phyloP scores from a whole-genome alignment of 116 monocot genomes.

The Posidonia oceanica region DNA sequence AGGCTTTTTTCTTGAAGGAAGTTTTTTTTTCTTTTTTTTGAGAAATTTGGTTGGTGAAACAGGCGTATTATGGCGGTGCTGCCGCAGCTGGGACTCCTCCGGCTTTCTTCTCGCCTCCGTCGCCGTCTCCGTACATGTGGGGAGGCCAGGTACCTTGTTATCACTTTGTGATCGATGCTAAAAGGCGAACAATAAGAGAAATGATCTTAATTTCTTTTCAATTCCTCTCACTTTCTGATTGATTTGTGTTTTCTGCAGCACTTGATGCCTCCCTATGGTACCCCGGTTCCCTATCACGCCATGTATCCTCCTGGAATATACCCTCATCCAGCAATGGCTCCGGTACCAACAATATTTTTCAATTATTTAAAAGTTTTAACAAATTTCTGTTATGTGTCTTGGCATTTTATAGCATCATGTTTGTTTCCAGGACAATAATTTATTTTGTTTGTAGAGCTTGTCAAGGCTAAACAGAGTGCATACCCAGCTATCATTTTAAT shows the following conservation, averaged over 20 bases:
- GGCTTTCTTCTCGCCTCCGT: slow-evolving; percentile 10
- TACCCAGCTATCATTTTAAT: too few species aligned
- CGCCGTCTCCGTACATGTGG: slow-evolving; percentile 15
- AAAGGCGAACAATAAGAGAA: background rate
- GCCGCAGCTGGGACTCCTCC: slow-evolving; percentile 12
- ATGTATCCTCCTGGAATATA: slow-evolving; percentile 16
- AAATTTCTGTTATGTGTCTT: background rate
- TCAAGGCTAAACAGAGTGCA: too few species aligned
- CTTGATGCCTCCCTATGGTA: slow-evolving; percentile 12
- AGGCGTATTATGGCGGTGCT: slow-evolving; percentile 17
- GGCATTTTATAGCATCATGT: background rate
- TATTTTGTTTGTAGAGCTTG: background rate
- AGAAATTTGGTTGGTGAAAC: background rate
- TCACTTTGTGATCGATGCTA: background rate
- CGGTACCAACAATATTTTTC: background rate
- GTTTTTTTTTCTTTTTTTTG: background rate
- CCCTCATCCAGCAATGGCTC: slow-evolving; percentile 8
- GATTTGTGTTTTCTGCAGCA: slow-evolving; percentile 7
- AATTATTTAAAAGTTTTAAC: background rate
- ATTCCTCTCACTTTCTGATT: background rate
- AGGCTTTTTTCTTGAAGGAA: background rate
- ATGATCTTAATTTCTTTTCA: background rate
- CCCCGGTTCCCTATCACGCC: slow-evolving; percentile 11
- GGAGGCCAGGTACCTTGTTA: slow-evolving; percentile 2
- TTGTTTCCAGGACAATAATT: background rate